Evolutionary conservation across 2,329 filamentous ascomycete species (phyloP).

Genomic region (Lecanicillium sp.): DNA sequence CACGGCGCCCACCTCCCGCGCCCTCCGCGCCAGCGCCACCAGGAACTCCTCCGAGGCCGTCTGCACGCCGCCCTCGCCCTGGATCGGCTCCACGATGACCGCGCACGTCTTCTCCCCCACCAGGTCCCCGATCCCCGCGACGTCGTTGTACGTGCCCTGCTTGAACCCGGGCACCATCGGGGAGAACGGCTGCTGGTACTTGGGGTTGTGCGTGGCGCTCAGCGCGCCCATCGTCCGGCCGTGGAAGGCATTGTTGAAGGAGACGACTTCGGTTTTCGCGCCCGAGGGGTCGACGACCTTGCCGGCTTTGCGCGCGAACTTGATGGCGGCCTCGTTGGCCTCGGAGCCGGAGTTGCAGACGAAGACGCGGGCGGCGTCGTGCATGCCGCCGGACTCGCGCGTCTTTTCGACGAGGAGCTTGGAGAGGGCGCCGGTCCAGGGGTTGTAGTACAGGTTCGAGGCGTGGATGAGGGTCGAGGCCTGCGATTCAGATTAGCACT

Average conservation of each 20-base stretch:
- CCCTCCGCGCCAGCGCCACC: constrained; percentile 72
- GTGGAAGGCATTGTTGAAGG: constrained; percentile 89
- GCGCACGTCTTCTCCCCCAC: constrained; percentile 85
- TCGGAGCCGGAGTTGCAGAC: constrained; percentile 95
- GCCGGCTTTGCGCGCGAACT: constrained; percentile 89
- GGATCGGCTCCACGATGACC: constrained; percentile 94
- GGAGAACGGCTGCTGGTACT: constrained; percentile 91
- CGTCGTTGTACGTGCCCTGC: constrained; percentile 81
- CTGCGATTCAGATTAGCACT: constrained; percentile 27
- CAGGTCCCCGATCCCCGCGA: constrained; percentile 61
- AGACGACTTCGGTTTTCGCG: constrained; percentile 76
- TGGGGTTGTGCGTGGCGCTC: constrained; percentile 95
- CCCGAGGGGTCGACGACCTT: constrained; percentile 67
- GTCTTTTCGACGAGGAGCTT: constrained; percentile 81
- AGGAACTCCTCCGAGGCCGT: constrained; percentile 80
- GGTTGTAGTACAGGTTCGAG: constrained; percentile 96
- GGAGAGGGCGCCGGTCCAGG: constrained; percentile 86
- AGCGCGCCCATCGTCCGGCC: constrained; percentile 92
- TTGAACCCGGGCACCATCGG: constrained; percentile 94
- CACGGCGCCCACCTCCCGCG: constrained; percentile 79
- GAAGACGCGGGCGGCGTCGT: constrained; percentile 73
- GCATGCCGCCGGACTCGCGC: constrained; percentile 71
- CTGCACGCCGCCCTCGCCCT: constrained; percentile 91
- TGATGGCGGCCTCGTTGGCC: constrained; percentile 96
- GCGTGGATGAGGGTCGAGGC: constrained; percentile 77